These are phyloP conservation scores for Mangifera indica DNA, from an alignment of 345 rosid genomes.

Conservation along the genomic window DNA sequence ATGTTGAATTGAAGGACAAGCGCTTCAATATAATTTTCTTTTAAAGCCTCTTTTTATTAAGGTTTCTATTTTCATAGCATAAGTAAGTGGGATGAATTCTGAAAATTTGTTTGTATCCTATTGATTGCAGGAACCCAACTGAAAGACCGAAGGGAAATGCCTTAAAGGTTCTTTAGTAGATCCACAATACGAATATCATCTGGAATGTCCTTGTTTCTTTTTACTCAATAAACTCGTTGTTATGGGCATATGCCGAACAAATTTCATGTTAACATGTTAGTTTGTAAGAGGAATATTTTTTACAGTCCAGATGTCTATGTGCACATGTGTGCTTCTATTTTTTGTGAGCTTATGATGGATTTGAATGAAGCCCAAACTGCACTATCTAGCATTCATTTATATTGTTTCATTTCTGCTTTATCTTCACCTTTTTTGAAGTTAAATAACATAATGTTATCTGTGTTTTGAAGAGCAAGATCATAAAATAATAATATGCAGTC, in stretches of 20 bases:
- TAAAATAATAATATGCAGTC: no score
- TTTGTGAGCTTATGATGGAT: not conserved
- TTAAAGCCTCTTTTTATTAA: not conserved
- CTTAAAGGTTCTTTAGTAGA: conserved; percentile 13
- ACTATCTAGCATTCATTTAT: not conserved
- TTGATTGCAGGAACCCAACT: conserved; percentile 15
- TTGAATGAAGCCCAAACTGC: not conserved
- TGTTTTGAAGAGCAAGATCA: no score
- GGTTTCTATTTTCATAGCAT: not conserved
- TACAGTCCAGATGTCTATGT: not conserved
- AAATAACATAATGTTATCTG: no score
- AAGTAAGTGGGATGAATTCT: not conserved
- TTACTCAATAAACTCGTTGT: conserved; percentile 19
- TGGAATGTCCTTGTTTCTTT: not conserved
- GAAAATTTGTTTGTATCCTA: not conserved
- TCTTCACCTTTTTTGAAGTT: no score
- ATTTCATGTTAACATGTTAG: not conserved
- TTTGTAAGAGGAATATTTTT: conserved; percentile 10
- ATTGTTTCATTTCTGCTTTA: no score
- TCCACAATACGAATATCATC: not conserved
- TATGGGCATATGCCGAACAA: not conserved
- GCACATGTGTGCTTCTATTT: not conserved
- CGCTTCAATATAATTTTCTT: not conserved
- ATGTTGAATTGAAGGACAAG: not conserved
- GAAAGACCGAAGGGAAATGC: conserved; percentile 1